Conservation (phyloP, 495 filamentous ascomycete genomes). For the Parathielavia appendiculata region DNA sequence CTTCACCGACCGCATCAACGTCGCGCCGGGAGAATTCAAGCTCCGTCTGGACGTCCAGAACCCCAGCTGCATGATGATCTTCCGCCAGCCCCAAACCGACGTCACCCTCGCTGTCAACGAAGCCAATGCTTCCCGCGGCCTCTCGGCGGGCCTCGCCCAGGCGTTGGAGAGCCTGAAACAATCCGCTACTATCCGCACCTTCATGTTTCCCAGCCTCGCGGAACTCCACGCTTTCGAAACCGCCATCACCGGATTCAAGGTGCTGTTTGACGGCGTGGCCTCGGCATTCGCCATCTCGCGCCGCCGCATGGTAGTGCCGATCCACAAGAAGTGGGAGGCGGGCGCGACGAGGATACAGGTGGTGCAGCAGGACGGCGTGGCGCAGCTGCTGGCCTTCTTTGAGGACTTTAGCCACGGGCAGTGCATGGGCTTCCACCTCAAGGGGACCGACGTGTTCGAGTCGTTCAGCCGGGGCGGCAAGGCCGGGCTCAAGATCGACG, state of each 20-base stretch:
- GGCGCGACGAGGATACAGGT: conserved; percentile 69
- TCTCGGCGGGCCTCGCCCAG: conserved; percentile 49
- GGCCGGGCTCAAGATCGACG: conserved; percentile 65
- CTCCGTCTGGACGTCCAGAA: conserved; percentile 55
- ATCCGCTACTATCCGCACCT: conserved; percentile 47
- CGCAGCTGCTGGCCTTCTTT: conserved; percentile 78
- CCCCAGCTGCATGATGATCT: conserved; percentile 56
- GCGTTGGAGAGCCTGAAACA: conserved; percentile 44
- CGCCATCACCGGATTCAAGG: conserved; percentile 69
- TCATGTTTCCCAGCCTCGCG: conserved; percentile 46
- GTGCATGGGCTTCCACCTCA: conserved; percentile 82
- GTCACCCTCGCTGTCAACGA: conserved; percentile 64
- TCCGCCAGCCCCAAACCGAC: conserved; percentile 61
- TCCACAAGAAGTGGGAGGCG: conserved; percentile 87
- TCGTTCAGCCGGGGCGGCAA: conserved; percentile 61
- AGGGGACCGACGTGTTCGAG: conserved; percentile 75
- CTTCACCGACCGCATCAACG: conserved; percentile 67
- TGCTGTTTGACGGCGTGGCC: conserved; percentile 70
- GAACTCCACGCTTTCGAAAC: conserved; percentile 73
- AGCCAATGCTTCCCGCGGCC: conserved; percentile 53
- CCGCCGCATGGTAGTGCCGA: conserved; percentile 80
- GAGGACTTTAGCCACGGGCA: conserved; percentile 74
- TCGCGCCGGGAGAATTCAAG: conserved; percentile 69
- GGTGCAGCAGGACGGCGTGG: conserved; percentile 62
- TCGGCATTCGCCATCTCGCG: conserved; percentile 73